These are phyloP conservation scores for Prasinococcaceae sp. DNA, from an alignment of 139 green algal species.

Conservation along the genomic window DNA sequence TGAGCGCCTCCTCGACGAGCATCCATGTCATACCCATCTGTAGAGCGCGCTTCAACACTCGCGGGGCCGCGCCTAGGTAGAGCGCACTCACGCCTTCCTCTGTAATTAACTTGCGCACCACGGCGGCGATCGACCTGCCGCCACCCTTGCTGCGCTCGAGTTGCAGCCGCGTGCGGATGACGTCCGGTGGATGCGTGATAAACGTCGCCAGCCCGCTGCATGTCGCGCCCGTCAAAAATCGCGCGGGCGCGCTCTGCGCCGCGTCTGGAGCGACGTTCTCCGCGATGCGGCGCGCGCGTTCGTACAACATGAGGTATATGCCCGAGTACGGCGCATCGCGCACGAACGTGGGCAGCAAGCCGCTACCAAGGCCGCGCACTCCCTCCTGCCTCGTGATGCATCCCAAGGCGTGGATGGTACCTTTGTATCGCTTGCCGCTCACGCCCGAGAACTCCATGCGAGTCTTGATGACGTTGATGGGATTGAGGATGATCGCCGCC, in stretches of 20 bases:
- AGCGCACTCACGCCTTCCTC: neutral
- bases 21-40: conserved; percentile 3
- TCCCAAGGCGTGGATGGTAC: conserved; percentile 41
- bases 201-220: conserved; percentile 12
- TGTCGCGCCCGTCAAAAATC: neutral
- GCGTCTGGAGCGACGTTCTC: neutral
- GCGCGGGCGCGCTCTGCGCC: neutral
- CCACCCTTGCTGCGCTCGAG: neutral
- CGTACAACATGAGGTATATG: conserved; percentile 92
- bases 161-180: conserved; percentile 20
- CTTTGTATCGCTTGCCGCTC: conserved; percentile 28
- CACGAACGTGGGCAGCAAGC: conserved; percentile 61
- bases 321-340: conserved; percentile 82
- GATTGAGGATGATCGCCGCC: conserved; percentile 57
- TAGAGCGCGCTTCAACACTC: conserved; percentile 3
- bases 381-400: conserved; percentile 33
- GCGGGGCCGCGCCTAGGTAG: neutral
- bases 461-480: conserved; percentile 89
- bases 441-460: conserved; percentile 70
- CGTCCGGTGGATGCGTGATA: conserved; percentile 24
- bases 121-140: neutral
- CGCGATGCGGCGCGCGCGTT: neutral
- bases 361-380: conserved; percentile 36
- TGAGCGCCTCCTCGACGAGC: conserved; percentile 1
- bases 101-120: neutral